Percentiles rank a stretch among this genome's conserved stretches.
Evolutionary conservation across 441 rosid genomes (phyloP).

Genomic region (Populus trichocarpa): DNA sequence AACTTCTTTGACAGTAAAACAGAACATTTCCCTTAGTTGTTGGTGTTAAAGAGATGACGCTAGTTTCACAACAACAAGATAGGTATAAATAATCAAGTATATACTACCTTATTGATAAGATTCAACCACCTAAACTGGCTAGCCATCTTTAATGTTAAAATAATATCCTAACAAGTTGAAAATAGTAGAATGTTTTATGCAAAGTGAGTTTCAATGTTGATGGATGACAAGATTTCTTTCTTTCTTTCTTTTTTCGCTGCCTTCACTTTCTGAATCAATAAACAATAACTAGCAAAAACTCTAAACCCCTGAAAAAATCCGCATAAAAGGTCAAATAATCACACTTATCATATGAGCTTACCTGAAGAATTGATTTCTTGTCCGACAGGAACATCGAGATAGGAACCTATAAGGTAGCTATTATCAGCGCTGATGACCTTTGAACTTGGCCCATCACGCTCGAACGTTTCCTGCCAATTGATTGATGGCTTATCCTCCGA

Average conservation of each 20-base stretch:
- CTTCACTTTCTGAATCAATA: background rate
- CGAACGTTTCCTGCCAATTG: slow-evolving; percentile 83
- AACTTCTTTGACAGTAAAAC: background rate
- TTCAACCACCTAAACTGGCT: background rate
- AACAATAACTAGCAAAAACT: background rate
- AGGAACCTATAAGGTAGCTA: slow-evolving; percentile 67
- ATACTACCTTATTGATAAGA: background rate
- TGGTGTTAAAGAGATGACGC: background rate
- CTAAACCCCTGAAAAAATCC: background rate
- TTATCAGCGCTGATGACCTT: slow-evolving; percentile 55
- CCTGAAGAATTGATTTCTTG: slow-evolving; percentile 90
- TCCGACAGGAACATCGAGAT: slow-evolving; percentile 86
- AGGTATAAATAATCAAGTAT: background rate
- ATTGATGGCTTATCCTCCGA: slow-evolving; percentile 70
- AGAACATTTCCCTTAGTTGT: background rate
- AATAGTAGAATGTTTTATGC: background rate
- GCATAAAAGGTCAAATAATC: background rate
- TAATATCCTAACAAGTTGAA: background rate
- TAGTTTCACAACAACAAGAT: background rate
- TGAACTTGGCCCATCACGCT: slow-evolving; percentile 47
- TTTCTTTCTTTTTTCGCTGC: background rate
- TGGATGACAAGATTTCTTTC: background rate
- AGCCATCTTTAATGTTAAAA: background rate
- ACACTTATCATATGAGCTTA: slow-evolving; percentile 29
- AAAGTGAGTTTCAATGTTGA: background rate